phyloP scores from a whole-genome alignment of 2,329 filamentous ascomycete species.

The Alternaria sp. region DNA sequence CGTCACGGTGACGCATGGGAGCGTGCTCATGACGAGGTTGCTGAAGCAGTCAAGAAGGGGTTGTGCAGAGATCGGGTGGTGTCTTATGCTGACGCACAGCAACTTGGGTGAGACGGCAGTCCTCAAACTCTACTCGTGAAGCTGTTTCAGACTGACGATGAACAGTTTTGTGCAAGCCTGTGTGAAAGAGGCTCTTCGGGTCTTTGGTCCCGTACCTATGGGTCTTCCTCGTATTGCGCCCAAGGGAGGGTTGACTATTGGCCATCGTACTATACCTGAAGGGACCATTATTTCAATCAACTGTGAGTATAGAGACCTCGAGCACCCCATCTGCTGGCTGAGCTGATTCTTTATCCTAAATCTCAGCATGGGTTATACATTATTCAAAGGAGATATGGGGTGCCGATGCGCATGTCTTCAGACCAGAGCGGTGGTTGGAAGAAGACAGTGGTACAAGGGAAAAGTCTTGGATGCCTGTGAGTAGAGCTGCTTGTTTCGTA shows the following conservation, averaged over 20 bases:
- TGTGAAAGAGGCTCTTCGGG: constrained; percentile 49
- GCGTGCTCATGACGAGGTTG: constrained; percentile 19
- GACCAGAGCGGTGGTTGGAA: background rate
- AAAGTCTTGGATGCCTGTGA: background rate
- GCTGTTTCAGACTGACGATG: background rate
- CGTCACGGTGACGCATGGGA: constrained; percentile 22
- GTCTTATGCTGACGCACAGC: constrained; percentile 4
- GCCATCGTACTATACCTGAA: background rate
- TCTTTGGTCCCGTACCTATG: constrained; percentile 42
- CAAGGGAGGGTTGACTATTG: constrained; percentile 42
- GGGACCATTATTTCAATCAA: background rate
- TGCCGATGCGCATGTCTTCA: background rate
- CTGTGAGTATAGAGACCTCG: background rate
- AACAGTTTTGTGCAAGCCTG: constrained; percentile 16
- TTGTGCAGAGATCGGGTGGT: background rate
- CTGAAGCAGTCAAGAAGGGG: background rate
- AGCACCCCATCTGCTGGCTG: background rate
- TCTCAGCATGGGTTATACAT: background rate
- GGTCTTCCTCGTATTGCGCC: constrained; percentile 44
- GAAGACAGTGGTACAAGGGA: background rate
- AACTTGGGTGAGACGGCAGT: background rate
- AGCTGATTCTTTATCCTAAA: background rate
- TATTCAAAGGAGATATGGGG: constrained; percentile 2
- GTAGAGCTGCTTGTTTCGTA: background rate
- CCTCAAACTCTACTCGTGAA: no score